Base-by-base conservation (phyloP, 208 protist genomes). In the Acanthamoeba royreba region DNA sequence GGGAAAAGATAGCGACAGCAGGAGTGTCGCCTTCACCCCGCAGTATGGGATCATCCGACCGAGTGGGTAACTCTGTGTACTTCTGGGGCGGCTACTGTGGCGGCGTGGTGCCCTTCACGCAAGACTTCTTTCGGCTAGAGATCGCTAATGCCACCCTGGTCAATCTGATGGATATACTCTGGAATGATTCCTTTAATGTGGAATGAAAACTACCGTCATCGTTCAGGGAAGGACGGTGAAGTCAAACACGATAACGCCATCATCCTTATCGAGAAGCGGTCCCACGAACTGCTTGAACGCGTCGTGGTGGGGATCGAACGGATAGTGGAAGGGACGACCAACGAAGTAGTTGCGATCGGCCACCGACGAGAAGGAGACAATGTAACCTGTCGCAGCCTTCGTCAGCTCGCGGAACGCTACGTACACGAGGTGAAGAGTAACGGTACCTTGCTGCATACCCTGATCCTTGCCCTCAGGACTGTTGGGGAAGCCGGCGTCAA, bases 231-330 rank as follows among this genome's bases (percentile, higher is more conserved):
- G 81, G 81, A 69, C 81, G 31, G 15, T 38, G 81, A 89, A 89
- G 42, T 89, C 81, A 43, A 89, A 89, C 52, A 89, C 81, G 42
- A 89, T 69, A 31, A 47, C 81, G 11, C 35, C 81, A 17, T 52
- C 61, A 19, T 0, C 33, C 13, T 17, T 15, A 43, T 89, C 81
- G 52, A 89, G 15, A 25, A 89, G 81, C 15, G 81, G 81, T 55
- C 52, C 31, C 52, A 89, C 81, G 61, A 89, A 89, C 38, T 89
- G 35, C 42, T 89, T 89, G 81, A 89, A 89, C 2, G 81, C 81
- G 61, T 89, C 15, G 81, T 89, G 81, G 42, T 42, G 38, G 40
- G 81, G 81, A 4, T 89, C 81, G 61, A 55, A 89, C 13, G 81
- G 81, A n/a, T n/a, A 69, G 40, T 47, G 35, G 35, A 47, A 46